Conservation (phyloP, 2,329 filamentous ascomycete genomes). For the Arthroderma uncinatum region DNA sequence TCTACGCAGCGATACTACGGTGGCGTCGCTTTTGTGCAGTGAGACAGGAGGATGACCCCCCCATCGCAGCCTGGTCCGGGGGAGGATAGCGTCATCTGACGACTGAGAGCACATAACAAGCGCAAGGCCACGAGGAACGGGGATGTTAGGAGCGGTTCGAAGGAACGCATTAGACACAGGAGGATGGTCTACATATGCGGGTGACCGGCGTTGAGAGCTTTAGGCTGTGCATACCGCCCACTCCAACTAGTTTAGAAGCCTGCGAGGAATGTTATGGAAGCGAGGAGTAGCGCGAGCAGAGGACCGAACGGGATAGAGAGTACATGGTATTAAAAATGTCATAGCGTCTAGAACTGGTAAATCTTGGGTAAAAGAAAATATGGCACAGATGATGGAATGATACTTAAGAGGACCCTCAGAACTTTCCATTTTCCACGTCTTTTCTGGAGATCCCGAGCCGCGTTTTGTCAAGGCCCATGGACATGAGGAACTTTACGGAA, state of each 20-base stretch:
- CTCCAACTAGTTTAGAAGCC: background rate
- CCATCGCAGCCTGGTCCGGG: background rate
- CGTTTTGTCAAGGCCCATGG: slow-evolving; percentile 49
- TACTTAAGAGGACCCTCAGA: background rate
- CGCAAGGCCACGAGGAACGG: background rate
- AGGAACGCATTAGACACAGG: background rate
- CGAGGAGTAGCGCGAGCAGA: too few relatives aligned
- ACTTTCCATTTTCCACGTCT: slow-evolving; percentile 42
- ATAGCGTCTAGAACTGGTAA: background rate
- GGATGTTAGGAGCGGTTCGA: too few relatives aligned
- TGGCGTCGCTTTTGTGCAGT: too few relatives aligned
- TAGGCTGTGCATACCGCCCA: too few relatives aligned
- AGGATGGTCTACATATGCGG: background rate
- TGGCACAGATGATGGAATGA: background rate
- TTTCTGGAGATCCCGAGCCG: slow-evolving; percentile 45
- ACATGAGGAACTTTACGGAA: slow-evolving; percentile 46
- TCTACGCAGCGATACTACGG: too few relatives aligned
- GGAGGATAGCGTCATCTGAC: background rate
- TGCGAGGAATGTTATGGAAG: background rate
- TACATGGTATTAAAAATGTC: background rate
- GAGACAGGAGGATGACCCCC: background rate
- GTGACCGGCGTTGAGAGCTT: too few relatives aligned
- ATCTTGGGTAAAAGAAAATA: background rate
- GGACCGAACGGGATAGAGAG: background rate
- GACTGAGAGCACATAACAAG: background rate